Conservation (phyloP, 2,329 filamentous ascomycete genomes). For the Alternaria dauci region DNA sequence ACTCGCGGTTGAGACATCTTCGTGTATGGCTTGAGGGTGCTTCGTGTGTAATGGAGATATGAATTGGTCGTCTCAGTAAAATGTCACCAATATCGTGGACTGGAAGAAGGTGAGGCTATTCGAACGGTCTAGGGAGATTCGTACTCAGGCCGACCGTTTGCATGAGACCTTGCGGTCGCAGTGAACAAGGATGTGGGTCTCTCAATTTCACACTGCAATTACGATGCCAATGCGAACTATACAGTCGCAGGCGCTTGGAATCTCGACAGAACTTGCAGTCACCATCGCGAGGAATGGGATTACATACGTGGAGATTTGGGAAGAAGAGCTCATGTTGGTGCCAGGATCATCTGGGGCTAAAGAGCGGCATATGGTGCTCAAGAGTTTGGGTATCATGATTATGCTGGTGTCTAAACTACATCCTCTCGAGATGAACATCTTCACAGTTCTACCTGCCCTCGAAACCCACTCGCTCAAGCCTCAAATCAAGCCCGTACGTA, state of each 20-base stretch:
- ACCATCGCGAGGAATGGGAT: not conserved
- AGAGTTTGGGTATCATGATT: not conserved
- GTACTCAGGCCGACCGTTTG: not conserved
- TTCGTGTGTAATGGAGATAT: not conserved
- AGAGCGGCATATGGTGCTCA: not conserved
- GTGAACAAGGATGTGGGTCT: not conserved
- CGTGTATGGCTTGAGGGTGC: not conserved
- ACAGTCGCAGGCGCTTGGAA: not conserved
- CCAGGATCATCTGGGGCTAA: not conserved
- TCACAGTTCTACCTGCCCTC: not conserved
- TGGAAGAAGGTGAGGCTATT: not conserved
- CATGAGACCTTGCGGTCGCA: not conserved
- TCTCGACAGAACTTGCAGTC: not conserved
- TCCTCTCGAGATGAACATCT: not conserved
- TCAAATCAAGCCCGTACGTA: not conserved
- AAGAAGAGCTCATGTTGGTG: not conserved
- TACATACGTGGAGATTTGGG: not conserved
- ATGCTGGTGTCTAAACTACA: not conserved
- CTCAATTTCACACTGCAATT: not conserved
- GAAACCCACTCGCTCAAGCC: not conserved
- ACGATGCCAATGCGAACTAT: not conserved
- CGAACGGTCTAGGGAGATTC: not conserved
- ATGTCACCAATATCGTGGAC: not conserved
- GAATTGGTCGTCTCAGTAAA: not conserved
- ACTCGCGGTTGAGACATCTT: not conserved